Base-by-base conservation (phyloP, 768 basidiomycete genomes). In the Hypholoma sublateritium region DNA sequence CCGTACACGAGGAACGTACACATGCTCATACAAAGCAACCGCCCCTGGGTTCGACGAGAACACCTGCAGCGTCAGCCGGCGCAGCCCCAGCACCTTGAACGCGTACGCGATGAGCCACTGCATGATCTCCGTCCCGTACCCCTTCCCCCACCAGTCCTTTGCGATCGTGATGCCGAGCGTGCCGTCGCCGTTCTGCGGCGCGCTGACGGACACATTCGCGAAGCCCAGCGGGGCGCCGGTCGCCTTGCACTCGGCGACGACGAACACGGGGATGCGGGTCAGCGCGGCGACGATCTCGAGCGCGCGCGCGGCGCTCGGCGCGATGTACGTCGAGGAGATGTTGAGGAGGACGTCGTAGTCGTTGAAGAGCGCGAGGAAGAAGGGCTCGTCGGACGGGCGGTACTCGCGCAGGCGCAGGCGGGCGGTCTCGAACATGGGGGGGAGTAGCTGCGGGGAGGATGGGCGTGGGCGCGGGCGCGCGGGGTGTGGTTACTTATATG, bases 41-140 rank as follows among this genome's bases (percentile, higher is more conserved):
- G 50, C 50, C 6, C 50, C 22, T 6, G 36, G n/a, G n/a, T 52
- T 52, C n/a, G 50, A 41, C 3, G 36, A 21, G 19, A 41, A 52
- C 2, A 39, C 39, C n/a, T 39, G 22, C 17, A 52, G 37, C 12
- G 50, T 39, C 22, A 52, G 6, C 9, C 50, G 50, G 14, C 50
- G 36, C 22, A 52, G 37, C 4, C 50, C 50, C 36, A 52, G 21
- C 12, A 28, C 19, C 12, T 35, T 51, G 50, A 51, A 51, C 12
- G 36, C 17, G 19, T 17, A 51, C 4, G 50, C n/a, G 4, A 37
- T 37, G 11, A 24, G n/a, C 50, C 50, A 51, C 35, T 36, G 8
- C 22, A 39, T 37, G 36, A 51, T 51, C 34, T 51, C 50, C 21
- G 50, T 51, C 17, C 50, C 50, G 21, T 37, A 51, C 5, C 50